Base-by-base conservation (phyloP, 2,329 filamentous ascomycete species). In the Xylariaceae sp. region DNA sequence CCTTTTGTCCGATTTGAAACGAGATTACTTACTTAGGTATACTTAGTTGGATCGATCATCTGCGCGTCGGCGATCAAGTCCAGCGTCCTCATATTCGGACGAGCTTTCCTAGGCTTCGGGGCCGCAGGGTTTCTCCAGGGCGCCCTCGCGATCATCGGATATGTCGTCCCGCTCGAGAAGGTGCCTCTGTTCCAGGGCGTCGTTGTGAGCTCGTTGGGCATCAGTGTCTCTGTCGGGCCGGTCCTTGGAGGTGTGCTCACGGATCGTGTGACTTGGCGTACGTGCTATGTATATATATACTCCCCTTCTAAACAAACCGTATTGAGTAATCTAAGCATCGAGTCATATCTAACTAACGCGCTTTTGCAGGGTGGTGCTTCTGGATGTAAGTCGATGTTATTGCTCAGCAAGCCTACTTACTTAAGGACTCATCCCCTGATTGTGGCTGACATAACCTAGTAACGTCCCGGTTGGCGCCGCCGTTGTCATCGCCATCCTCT, bases 121-220 rank as follows among this genome's bases (percentile, higher is more conserved):
- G 50, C 49, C 6, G 52, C 51, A 4, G 55, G 56, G 6, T 29
- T 58, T 1, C 48, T 54, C 18, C 48, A 53, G 13, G 53, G 55
- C 4, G 52, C 50, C 7, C 41, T 53, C 3, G 45, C 59, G 30
- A 59, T 62, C 33, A 55, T 63, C 14, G 45, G 53, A 11, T 50
- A 56, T 19, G 49, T 53, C 11, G 64, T 69, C 3, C 62, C 60
- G 3, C 51, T 71, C 1, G 55, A 61, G 2, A 64, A 65, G 38
- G 55, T 66, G 37, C 66, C 56, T 1, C 58, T 65, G 8, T 70
- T 62, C 42, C 60, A 60, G 16, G 63, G 65, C 27, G 42, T 69
- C 11, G 56, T 69, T 12, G 57, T 59, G 8, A 60, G 59, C n/a
- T 61, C 68, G 38, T 66, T 65, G 36, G 67, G 60, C 8, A 55